Evolutionary conservation across 768 basidiomycete genomes (phyloP).

Genomic region (Russula sp.): DNA sequence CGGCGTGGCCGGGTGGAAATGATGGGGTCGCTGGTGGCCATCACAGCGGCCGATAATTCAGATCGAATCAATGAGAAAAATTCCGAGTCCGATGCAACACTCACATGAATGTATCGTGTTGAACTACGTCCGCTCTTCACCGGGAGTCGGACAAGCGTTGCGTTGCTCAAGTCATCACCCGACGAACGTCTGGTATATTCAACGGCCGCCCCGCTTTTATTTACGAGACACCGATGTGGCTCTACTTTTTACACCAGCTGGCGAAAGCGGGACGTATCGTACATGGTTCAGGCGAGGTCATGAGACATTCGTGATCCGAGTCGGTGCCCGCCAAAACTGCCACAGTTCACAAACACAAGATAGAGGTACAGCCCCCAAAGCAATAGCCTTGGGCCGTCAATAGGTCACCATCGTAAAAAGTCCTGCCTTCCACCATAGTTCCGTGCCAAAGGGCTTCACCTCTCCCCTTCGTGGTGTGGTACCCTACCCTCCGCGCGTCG

Average conservation of each 20-base stretch:
- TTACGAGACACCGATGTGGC: background rate
- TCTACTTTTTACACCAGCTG: slow-evolving; percentile 1
- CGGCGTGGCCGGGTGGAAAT: too few species aligned
- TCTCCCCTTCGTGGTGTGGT: too few species aligned
- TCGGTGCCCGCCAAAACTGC: background rate
- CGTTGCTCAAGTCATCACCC: background rate
- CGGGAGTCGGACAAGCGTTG: background rate
- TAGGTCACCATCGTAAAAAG: background rate
- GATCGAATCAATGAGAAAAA: background rate
- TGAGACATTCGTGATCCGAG: slow-evolving; percentile 14
- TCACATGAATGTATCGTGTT: background rate
- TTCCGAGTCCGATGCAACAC: background rate
- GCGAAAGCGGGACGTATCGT: slow-evolving; percentile 10
- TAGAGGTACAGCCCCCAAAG: background rate
- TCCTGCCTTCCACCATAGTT: background rate
- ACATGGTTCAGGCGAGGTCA: slow-evolving; percentile 7
- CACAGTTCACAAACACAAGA: background rate
- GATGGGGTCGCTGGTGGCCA: background rate
- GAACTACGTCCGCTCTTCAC: background rate
- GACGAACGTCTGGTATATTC: background rate
- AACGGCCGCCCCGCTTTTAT: background rate
- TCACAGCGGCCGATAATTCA: background rate
- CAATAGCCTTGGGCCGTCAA: background rate
- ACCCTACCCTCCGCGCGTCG: background rate
- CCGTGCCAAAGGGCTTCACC: background rate